Conservation (phyloP, 1,284 basidiomycete species). For the Agaricales sp. region DNA sequence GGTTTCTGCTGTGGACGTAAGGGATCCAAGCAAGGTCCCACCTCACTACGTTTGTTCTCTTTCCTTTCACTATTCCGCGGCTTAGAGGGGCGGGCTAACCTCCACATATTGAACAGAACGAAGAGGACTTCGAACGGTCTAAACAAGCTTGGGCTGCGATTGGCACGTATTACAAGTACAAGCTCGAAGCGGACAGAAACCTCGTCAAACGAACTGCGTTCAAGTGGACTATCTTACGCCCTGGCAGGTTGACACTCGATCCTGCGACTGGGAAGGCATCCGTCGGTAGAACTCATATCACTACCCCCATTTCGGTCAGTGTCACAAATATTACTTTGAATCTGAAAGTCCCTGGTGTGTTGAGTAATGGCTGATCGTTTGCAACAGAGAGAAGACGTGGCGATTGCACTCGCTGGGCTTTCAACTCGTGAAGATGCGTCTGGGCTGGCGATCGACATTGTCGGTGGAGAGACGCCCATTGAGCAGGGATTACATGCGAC, state of each 20-base stretch:
- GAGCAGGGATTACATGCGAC: slow-evolving; percentile 35
- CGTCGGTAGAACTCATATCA: slow-evolving; percentile 50
- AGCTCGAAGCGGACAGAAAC: slow-evolving; percentile 64
- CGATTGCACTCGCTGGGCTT: slow-evolving; percentile 38
- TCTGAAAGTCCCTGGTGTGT: no score
- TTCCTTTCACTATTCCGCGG: not conserved
- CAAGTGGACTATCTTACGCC: slow-evolving; percentile 64
- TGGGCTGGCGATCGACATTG: slow-evolving; percentile 54
- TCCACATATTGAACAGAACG: slow-evolving; percentile 23
- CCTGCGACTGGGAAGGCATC: slow-evolving; percentile 41
- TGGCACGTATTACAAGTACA: slow-evolving; percentile 46
- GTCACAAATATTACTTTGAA: not conserved
- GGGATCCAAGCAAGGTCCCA: slow-evolving; percentile 42
- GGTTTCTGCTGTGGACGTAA: slow-evolving; percentile 56
- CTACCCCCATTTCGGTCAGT: slow-evolving; percentile 36
- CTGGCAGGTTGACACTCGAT: slow-evolving; percentile 45
- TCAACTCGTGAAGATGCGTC: slow-evolving; percentile 46
- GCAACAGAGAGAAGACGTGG: slow-evolving; percentile 53
- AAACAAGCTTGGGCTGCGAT: slow-evolving; percentile 33
- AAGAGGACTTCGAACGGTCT: slow-evolving; percentile 34
- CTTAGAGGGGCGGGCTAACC: not conserved
- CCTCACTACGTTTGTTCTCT: slow-evolving; percentile 40
- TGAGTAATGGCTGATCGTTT: not conserved
- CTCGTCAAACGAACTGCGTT: slow-evolving; percentile 47
- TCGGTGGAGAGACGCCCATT: slow-evolving; percentile 45